Evolutionary conservation across 805 yeast genomes (phyloP), one percentile per base, ranked within the genome.

Genomic region (Zygosaccharomyces pseudorouxii): DNA sequence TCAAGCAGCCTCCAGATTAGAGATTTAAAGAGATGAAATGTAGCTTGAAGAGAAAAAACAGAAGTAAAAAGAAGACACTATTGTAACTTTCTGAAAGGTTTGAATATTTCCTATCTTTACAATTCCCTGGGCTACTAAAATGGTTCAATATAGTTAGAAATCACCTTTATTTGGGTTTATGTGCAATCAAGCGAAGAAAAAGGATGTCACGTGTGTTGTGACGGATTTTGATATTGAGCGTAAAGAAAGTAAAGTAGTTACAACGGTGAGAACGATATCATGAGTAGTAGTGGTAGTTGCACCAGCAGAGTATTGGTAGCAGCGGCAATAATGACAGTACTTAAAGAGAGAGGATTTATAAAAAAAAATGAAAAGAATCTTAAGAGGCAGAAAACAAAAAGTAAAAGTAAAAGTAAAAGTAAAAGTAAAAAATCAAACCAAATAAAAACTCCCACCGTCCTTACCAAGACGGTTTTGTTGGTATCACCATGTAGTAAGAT

Each of bases 391-490:
- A 41, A n/a, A 18, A 10, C 11, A 9, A 18, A 16, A 41, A 14
- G 11, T 10, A 20, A 42, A 42, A 22, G 20, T 20, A 12, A 31
- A 42, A 42, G 16, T 31, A 28, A 36, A 23, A 43, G 6, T 22
- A 42, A 42, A 30, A 30, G 11, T 31, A 28, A 36, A 23, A 43
- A 45, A 45, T 35, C 43, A 38, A 38, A 45, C 19, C 18, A 33
- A 33, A 33, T 33, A 16, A 33, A 33, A 33, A 33, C 20, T 33
- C 37, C 37, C 19, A 16, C 20, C 37, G 37, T 19, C 19, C 6
- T 2, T 5, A 33, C 37, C 37, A 7, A 2, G 16, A 18, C 37
- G 20, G 10, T 10, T 5, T 33, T 33, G 10, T 33, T 16, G 37
- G 37, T 16, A 33, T 33, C 10, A 10, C 2, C 37, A 33, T 16